phyloP scores from a whole-genome alignment of 495 filamentous ascomycete species.

The Penicillium cataractarum region DNA sequence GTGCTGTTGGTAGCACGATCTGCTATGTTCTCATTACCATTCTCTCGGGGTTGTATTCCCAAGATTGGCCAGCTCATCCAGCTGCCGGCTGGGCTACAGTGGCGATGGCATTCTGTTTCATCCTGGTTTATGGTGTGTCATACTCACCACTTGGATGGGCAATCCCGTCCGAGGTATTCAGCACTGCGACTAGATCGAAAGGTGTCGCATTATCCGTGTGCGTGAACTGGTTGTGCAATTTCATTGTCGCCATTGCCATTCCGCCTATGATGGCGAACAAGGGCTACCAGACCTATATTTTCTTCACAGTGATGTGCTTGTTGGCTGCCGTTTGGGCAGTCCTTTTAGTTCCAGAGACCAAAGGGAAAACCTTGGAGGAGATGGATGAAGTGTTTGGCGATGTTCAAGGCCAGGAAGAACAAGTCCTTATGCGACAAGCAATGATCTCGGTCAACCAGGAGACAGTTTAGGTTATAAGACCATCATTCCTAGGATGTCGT shows the following conservation, averaged over 20 bases:
- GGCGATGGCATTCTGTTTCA: neutral
- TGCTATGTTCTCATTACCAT: conserved; percentile 2
- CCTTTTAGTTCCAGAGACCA: conserved; percentile 13
- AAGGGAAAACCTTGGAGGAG: conserved; percentile 12
- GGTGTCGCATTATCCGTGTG: conserved; percentile 55
- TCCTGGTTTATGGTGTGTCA: conserved; percentile 4
- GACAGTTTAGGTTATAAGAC: neutral
- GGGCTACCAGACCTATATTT: conserved; percentile 13
- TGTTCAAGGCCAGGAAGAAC: neutral
- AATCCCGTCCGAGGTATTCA: neutral
- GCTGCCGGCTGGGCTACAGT: neutral
- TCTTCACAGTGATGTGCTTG: conserved; percentile 10
- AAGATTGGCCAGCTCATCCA: conserved; percentile 2
- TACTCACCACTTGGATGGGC: conserved; percentile 4
- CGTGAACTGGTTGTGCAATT: conserved; percentile 62
- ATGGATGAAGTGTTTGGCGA: conserved; percentile 14
- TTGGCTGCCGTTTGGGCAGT: conserved; percentile 7
- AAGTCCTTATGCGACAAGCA: neutral
- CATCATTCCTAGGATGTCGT: neutral
- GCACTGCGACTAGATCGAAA: conserved; percentile 60
- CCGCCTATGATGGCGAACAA: conserved; percentile 65
- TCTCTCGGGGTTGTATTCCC: neutral
- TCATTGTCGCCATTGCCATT: conserved; percentile 57
- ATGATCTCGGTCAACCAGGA: neutral
- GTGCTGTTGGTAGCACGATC: conserved; percentile 2